phyloP scores from a whole-genome alignment of 768 basidiomycete genomes.

The Suillus brevipes region DNA sequence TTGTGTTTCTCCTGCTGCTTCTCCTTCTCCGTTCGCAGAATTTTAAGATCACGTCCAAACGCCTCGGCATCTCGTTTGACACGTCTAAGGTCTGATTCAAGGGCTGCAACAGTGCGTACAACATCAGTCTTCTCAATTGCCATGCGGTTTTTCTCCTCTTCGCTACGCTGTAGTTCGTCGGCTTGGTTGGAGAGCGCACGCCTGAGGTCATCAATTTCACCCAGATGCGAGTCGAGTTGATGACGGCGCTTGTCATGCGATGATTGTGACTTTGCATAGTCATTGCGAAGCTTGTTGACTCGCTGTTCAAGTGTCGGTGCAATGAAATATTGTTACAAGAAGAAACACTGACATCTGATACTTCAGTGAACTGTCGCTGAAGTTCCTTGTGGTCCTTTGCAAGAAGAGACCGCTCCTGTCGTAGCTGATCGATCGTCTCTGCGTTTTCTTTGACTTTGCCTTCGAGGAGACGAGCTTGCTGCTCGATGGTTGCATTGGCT shows the following conservation, averaged over 20 bases:
- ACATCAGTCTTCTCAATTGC: constrained; percentile 65
- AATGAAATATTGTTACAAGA: background rate
- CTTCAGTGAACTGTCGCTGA: constrained; percentile 64
- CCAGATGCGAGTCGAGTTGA: constrained; percentile 68
- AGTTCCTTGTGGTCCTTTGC: constrained; percentile 70
- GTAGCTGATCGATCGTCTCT: constrained; percentile 69
- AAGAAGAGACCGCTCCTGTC: constrained; percentile 74
- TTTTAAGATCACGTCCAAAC: constrained; percentile 76
- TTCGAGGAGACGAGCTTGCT: constrained; percentile 71
- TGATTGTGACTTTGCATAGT: constrained; percentile 59
- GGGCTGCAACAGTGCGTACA: constrained; percentile 57
- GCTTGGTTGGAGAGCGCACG: constrained; percentile 61
- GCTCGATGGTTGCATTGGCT: constrained; percentile 70
- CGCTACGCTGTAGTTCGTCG: constrained; percentile 59
- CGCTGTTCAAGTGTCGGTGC: constrained; percentile 37
- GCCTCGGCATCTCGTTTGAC: constrained; percentile 76
- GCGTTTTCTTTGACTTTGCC: constrained; percentile 66
- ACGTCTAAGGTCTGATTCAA: constrained; percentile 74
- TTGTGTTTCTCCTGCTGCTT: constrained; percentile 53
- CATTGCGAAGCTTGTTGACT: constrained; percentile 60
- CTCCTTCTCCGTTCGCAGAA: constrained; percentile 67
- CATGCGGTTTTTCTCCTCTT: constrained; percentile 64
- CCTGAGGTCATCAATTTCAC: constrained; percentile 78
- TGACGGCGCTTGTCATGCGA: constrained; percentile 73
- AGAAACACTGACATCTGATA: constrained; percentile 57